Evolutionary conservation across 208 protist species (phyloP).

Genomic region (Strigomonas galati): DNA sequence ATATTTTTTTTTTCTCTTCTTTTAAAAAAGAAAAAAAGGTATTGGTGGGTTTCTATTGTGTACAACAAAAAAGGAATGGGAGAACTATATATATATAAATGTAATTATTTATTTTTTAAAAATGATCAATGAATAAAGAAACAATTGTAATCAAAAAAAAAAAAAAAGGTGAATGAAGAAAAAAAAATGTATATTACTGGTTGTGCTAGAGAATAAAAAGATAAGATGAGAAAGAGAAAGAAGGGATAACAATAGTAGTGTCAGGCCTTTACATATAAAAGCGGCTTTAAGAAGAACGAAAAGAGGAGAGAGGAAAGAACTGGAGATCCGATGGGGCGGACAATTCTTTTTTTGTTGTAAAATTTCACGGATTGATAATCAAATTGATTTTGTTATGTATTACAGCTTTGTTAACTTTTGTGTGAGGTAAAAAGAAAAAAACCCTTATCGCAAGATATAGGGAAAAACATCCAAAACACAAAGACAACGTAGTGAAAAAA

Average conservation of each 20-base stretch:
- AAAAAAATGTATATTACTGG: too few species aligned
- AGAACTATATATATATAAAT: slow-evolving; percentile 1
- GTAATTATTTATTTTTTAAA: slow-evolving; percentile 1
- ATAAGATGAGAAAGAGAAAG: too few species aligned
- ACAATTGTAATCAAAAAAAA: slow-evolving; percentile 11
- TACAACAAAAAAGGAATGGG: slow-evolving; percentile 1
- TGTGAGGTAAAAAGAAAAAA: not conserved
- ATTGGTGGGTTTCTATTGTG: too few species aligned
- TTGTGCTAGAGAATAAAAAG: too few species aligned
- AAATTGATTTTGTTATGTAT: not conserved
- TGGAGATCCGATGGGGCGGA: too few species aligned
- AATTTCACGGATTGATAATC: not conserved
- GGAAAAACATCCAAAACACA: not conserved
- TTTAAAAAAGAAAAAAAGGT: not conserved
- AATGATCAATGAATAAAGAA: too few species aligned
- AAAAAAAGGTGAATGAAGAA: not conserved
- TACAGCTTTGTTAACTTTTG: too few species aligned
- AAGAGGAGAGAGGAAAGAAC: too few species aligned
- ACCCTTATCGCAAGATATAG: not conserved
- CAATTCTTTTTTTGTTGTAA: slow-evolving; percentile 2
- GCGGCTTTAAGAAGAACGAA: too few species aligned
- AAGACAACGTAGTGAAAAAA: not conserved
- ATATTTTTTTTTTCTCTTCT: slow-evolving; percentile 5
- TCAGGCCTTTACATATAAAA: too few species aligned
- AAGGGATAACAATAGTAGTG: too few species aligned